Conservation (phyloP, 257 asterid species). For the Jaltomata sinuosa region DNA sequence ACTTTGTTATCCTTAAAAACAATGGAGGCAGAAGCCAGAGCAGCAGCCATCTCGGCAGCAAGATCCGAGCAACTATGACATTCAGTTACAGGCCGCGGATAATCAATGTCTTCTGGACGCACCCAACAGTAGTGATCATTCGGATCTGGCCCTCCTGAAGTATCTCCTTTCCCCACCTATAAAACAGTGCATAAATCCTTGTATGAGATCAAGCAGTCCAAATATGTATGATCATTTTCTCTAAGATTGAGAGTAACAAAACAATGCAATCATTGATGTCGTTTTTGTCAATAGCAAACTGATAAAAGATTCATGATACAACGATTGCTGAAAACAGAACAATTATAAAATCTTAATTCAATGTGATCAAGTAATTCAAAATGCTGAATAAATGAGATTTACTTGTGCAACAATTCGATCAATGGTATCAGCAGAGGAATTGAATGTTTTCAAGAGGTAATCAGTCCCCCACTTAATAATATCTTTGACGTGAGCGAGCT, state of each 20-base stretch:
- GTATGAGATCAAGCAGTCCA: not conserved
- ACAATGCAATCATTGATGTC: not conserved
- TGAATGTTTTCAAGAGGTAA: conserved; percentile 86
- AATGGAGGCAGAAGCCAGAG: conserved; percentile 92
- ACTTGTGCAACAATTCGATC: conserved; percentile 73
- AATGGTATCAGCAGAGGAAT: conserved; percentile 74
- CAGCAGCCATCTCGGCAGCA: conserved; percentile 96
- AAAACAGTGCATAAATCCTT: not conserved
- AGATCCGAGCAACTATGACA: conserved; percentile 84
- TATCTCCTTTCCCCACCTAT: conserved; percentile 86
- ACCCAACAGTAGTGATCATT: conserved; percentile 95
- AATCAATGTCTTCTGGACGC: conserved; percentile 93
- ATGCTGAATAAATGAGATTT: not conserved
- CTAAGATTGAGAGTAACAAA: not conserved
- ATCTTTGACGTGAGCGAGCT: conserved; percentile 77
- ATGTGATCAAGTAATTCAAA: not conserved
- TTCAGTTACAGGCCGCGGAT: conserved; percentile 52
- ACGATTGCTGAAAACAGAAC: not conserved
- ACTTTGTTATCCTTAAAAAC: conserved; percentile 86
- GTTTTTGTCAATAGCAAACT: not conserved
- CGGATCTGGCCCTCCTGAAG: conserved; percentile 48
- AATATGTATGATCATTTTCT: not conserved
- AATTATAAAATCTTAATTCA: not conserved
- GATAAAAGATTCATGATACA: not conserved
- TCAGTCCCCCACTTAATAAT: conserved; percentile 95